Conservation (phyloP, 495 filamentous ascomycete genomes). For the Penicillium manginii region DNA sequence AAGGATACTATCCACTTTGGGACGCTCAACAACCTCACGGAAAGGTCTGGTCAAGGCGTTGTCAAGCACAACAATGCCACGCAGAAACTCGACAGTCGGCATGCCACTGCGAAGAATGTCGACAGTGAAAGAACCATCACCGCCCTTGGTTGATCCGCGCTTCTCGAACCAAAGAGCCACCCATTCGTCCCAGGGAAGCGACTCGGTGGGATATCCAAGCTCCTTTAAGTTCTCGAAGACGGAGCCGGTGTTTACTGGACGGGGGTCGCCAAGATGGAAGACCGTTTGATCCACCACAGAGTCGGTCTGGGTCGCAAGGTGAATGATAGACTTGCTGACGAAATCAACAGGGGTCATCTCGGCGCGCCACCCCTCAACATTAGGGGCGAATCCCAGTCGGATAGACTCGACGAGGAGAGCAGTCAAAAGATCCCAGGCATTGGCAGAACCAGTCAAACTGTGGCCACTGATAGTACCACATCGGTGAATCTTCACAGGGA, state of each 20-base stretch:
- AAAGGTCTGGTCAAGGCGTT: slow-evolving; percentile 60
- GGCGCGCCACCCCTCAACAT: slow-evolving; percentile 67
- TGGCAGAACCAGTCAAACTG: slow-evolving; percentile 64
- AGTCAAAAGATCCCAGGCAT: slow-evolving; percentile 68
- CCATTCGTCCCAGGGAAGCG: slow-evolving; percentile 65
- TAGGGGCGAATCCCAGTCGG: slow-evolving; percentile 61
- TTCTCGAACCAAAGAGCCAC: slow-evolving; percentile 63
- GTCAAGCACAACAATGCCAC: slow-evolving; percentile 62
- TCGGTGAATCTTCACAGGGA: slow-evolving; percentile 64
- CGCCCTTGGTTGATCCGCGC: slow-evolving; percentile 57
- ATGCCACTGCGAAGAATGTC: slow-evolving; percentile 61
- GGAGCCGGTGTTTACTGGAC: slow-evolving; percentile 55
- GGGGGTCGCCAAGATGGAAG: slow-evolving; percentile 70
- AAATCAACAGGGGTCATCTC: slow-evolving; percentile 78
- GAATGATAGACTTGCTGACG: slow-evolving; percentile 65
- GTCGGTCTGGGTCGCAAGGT: slow-evolving; percentile 57
- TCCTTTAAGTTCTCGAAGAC: slow-evolving; percentile 60
- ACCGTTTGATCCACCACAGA: slow-evolving; percentile 54
- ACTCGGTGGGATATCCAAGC: slow-evolving; percentile 66
- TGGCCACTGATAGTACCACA: slow-evolving; percentile 69
- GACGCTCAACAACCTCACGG: slow-evolving; percentile 58
- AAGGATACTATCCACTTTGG: slow-evolving; percentile 61
- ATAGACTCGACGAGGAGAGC: slow-evolving; percentile 70
- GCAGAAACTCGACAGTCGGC: slow-evolving; percentile 64
- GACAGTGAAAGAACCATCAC: slow-evolving; percentile 61